phyloP scores from a whole-genome alignment of 306 rosid genomes.

The Lathyrus aphaca region DNA sequence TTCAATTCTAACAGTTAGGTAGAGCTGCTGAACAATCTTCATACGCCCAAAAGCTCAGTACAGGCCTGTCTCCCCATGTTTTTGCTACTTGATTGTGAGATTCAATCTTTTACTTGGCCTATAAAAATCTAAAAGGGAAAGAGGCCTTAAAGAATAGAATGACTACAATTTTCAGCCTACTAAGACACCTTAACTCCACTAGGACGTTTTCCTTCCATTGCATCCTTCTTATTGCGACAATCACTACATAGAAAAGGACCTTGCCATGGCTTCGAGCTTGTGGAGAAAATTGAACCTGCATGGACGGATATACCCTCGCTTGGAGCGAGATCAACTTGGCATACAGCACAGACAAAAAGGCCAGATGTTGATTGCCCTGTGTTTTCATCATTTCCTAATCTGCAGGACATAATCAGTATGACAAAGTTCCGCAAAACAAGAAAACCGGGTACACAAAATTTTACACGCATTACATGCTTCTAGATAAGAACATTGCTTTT shows the following conservation, averaged over 20 bases:
- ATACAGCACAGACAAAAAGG: slow-evolving; percentile 82
- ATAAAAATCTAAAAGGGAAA: slow-evolving; percentile 44
- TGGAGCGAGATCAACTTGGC: slow-evolving; percentile 91
- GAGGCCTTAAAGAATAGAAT: slow-evolving; percentile 45
- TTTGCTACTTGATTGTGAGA: slow-evolving; percentile 47
- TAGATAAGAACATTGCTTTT: background rate
- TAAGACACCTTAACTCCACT: slow-evolving; percentile 81
- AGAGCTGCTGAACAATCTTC: slow-evolving; percentile 35
- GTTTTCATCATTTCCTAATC: slow-evolving; percentile 78
- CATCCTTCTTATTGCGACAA: slow-evolving; percentile 93
- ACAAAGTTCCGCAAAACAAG: slow-evolving; percentile 1
- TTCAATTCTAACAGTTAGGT: slow-evolving; percentile 28
- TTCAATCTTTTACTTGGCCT: slow-evolving; percentile 54
- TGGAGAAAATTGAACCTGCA: slow-evolving; percentile 90
- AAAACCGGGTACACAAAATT: background rate
- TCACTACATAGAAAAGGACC: slow-evolving; percentile 90
- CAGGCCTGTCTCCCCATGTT: slow-evolving; percentile 28
- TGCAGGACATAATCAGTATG: slow-evolving; percentile 42
- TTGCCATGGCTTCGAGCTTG: slow-evolving; percentile 93
- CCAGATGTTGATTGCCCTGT: slow-evolving; percentile 75
- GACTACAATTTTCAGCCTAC: slow-evolving; percentile 40
- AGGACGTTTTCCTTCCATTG: slow-evolving; percentile 97
- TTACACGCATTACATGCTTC: background rate
- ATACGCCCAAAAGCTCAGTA: slow-evolving; percentile 37
- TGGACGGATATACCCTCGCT: slow-evolving; percentile 94